Percentiles rank a stretch among this genome's conserved stretches.
Evolutionary conservation across 345 rosid species (phyloP).

Genomic region (Boechera divaricarpa): DNA sequence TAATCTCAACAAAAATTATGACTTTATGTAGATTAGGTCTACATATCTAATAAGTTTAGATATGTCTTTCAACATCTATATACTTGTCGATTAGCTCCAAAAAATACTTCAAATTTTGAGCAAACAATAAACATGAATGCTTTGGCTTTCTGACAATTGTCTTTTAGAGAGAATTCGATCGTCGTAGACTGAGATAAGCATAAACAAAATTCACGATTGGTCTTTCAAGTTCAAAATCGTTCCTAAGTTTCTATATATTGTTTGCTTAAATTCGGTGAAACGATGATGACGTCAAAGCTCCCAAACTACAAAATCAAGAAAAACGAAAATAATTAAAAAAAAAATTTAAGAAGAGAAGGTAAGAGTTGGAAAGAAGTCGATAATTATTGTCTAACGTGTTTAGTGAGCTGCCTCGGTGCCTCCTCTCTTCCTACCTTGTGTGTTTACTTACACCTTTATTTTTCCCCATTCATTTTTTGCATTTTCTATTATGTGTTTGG

Average conservation of each 20-base stretch:
- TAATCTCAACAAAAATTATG: not conserved
- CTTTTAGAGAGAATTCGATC: not conserved
- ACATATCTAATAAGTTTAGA: too few relatives aligned
- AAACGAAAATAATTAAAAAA: not conserved
- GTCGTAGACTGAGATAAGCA: not conserved
- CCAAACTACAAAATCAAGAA: not conserved
- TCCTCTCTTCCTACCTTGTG: slow-evolving; percentile 1
- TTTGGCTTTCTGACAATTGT: not conserved
- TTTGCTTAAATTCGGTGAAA: not conserved
- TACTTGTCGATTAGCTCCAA: not conserved
- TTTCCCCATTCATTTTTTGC: not conserved
- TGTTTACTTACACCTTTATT: not conserved
- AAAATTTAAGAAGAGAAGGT: slow-evolving; percentile 16
- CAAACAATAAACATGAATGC: not conserved
- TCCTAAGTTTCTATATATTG: not conserved
- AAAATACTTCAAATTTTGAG: not conserved
- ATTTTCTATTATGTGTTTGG: not conserved
- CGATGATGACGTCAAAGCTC: not conserved
- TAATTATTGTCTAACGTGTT: not conserved
- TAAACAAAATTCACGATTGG: not conserved
- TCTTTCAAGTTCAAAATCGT: not conserved
- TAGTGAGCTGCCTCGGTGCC: slow-evolving; percentile 28
- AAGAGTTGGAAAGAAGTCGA: slow-evolving; percentile 18
- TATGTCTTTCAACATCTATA: too few relatives aligned
- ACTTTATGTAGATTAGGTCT: not conserved